Conservation (phyloP, 768 basidiomycete genomes). For the Rhizopogon vesiculosus region DNA sequence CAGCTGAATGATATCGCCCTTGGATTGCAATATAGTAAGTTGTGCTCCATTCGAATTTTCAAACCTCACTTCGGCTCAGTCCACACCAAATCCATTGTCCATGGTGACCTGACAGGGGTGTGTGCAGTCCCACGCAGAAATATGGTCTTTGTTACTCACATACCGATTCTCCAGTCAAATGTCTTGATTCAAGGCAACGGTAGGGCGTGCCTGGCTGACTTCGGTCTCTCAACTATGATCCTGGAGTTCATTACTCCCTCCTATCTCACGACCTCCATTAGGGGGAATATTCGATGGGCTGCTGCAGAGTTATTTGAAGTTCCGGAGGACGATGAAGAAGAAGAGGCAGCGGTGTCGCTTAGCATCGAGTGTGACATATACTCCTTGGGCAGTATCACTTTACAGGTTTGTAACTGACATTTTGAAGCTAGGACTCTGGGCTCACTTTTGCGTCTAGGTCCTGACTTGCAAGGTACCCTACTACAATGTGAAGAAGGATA, state of each 20-base stretch:
- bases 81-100: background rate
- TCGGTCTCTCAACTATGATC: constrained; percentile 36
- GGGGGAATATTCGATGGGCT: constrained; percentile 40
- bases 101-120: constrained; percentile 6
- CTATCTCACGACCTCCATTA: constrained; percentile 1
- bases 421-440: too few relatives aligned
- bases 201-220: constrained; percentile 36
- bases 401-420: constrained; percentile 5
- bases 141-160: background rate
- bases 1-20: constrained; percentile 36
- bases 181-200: constrained; percentile 32
- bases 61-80: background rate
- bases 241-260: constrained; percentile 26
- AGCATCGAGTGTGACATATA: constrained; percentile 36
- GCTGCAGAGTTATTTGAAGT: constrained; percentile 31
- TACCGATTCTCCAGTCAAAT: background rate
- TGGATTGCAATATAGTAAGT: constrained; percentile 34
- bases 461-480: too few relatives aligned
- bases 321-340: background rate
- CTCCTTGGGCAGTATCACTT: constrained; percentile 37
- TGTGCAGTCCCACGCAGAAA: background rate
- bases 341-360: background rate
- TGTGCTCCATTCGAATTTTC: background rate
- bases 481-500: too few relatives aligned
- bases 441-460: too few relatives aligned